Conservation (phyloP, 208 protist species). For the Endotrypanum monterogeii region DNA sequence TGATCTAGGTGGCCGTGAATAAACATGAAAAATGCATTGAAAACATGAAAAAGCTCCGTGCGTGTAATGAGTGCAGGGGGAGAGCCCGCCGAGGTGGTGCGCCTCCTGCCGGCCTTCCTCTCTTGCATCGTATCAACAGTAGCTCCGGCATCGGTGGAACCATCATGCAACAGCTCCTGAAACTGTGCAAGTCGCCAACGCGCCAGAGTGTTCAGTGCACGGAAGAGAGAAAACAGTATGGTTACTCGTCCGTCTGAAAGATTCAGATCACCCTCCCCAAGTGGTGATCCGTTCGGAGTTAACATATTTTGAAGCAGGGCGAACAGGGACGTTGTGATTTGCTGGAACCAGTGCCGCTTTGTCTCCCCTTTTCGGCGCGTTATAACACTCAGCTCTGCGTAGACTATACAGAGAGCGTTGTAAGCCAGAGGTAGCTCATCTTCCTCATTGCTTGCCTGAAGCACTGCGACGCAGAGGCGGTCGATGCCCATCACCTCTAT, state of each 20-base stretch:
- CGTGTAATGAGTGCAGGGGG: conserved; percentile 49
- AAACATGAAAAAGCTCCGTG: conserved; percentile 77
- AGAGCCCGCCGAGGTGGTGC: conserved; percentile 2
- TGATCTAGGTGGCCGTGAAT: conserved; percentile 54
- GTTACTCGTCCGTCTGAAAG: conserved; percentile 42
- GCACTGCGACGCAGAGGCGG: conserved; percentile 66
- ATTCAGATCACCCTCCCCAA: conserved; percentile 23
- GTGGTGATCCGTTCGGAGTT: conserved; percentile 42
- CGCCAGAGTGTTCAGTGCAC: conserved; percentile 74
- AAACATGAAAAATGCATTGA: conserved; percentile 73
- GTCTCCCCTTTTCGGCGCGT: conserved; percentile 54
- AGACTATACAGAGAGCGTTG: conserved; percentile 57
- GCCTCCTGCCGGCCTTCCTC: conserved; percentile 15
- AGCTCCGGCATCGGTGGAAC: conserved; percentile 8
- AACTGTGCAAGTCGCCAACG: conserved; percentile 69
- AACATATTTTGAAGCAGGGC: conserved; percentile 80
- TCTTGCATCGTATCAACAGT: conserved; percentile 14
- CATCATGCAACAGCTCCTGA: conserved; percentile 71
- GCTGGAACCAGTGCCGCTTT: conserved; percentile 51
- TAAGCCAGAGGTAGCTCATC: conserved; percentile 63
- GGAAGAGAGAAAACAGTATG: conserved; percentile 73
- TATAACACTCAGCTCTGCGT: conserved; percentile 45
- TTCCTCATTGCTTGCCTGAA: conserved; percentile 44
- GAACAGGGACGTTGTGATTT: conserved; percentile 59
- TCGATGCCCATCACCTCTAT: conserved; percentile 62